Conservation (phyloP, 2,329 filamentous ascomycete species). For the Xylariaceae sp. region DNA sequence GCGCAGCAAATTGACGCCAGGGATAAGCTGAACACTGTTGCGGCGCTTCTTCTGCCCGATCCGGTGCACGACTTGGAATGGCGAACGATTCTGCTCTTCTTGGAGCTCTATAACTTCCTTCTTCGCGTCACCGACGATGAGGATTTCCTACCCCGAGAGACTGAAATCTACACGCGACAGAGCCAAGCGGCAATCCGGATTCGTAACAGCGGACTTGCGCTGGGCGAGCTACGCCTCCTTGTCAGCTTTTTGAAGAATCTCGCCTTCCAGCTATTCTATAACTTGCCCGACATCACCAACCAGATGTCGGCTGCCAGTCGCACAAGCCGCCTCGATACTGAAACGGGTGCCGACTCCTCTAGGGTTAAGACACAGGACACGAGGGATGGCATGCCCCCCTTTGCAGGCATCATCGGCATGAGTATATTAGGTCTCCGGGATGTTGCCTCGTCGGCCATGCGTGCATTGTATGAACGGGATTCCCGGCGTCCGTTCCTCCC, state of each 20-base stretch:
- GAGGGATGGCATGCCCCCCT: constrained; percentile 26
- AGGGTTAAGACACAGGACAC: constrained; percentile 11
- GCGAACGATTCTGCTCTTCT: constrained; percentile 81
- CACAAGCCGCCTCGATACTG: constrained; percentile 21
- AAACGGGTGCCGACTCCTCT: constrained; percentile 18
- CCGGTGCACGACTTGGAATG: constrained; percentile 61
- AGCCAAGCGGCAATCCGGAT: constrained; percentile 42
- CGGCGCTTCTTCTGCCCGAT: constrained; percentile 27
- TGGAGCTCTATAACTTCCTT: constrained; percentile 91
- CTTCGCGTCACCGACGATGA: constrained; percentile 93
- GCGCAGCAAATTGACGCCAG: constrained; percentile 24
- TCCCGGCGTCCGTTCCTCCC: constrained; percentile 82
- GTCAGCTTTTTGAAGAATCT: constrained; percentile 85
- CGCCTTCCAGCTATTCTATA: constrained; percentile 83
- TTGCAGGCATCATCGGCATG: constrained; percentile 56
- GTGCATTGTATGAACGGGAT: constrained; percentile 88
- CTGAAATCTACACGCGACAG: constrained; percentile 33
- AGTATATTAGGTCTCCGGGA: constrained; percentile 72
- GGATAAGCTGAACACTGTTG: constrained; percentile 23
- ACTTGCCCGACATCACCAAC: constrained; percentile 63
- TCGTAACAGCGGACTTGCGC: constrained; percentile 60
- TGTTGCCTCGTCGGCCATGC: constrained; percentile 73
- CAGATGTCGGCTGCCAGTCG: constrained; percentile 26
- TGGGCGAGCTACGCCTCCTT: constrained; percentile 66
- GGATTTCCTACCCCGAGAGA: constrained; percentile 71